Evolutionary conservation across 129 eudicot genomes (phyloP), one percentile per base, ranked within the genome.

Genomic region (Chrysanthemum seticuspe): DNA sequence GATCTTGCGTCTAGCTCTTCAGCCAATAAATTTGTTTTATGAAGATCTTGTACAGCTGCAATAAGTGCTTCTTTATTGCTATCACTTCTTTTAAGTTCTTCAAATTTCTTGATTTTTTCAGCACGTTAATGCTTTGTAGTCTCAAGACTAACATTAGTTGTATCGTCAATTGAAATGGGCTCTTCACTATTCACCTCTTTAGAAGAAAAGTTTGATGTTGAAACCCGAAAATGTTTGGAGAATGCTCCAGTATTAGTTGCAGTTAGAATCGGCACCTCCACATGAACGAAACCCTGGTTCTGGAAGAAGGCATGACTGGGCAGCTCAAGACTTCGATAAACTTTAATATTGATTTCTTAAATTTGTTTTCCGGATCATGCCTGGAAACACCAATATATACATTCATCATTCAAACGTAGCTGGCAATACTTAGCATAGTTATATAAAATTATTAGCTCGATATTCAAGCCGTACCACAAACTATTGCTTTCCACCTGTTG

Each of bases 21-120:
- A 4, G 78, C 91, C 71, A 90, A 61, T 13, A 79, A 86, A 53
- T 78, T 83, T 40, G 88, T 83, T 80, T 87, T 87, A 65, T 71
- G 84, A 21, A 87, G 88, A 76, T 90, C 98, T 40, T 79, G 87
- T 64, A 84, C 66, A 53, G 97, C 97, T 66, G 91, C 96, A 74
- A 58, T 73, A 3, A 84, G 50, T 31, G 93, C 97, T 80, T 94
- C 98, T 65, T 79, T 87, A 64, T 88, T 94, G 83, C 96, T 87
- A 6, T 62, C 87, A 9, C 72, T 90, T 75, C 97, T 83, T 75
- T 81, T 83, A 12, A 88, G 89, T 69, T 94, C 97, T 67, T 94
- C 97, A 21, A 87, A 79, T 72, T 83, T 64, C 36, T 80, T 86
- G 70, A 61, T 57, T 76, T 94, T 94, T 47, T 87, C 98, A 44